phyloP scores from a whole-genome alignment of 208 protist species.

The Phytomonas sp. region DNA sequence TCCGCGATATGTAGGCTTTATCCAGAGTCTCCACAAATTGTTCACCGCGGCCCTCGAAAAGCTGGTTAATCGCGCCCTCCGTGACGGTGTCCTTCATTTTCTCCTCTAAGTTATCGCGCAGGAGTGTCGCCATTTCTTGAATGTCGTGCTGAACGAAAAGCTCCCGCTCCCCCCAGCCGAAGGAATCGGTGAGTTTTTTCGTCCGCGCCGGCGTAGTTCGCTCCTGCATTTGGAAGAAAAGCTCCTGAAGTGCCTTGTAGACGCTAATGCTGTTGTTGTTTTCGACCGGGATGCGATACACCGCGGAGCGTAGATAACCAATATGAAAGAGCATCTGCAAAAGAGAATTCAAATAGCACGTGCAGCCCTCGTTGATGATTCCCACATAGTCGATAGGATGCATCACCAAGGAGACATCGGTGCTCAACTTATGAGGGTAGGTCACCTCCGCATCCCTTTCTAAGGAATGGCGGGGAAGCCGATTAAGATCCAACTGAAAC shows the following conservation, averaged over 20 bases:
- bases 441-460: too few species aligned
- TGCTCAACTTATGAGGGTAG: too few species aligned
- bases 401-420: not conserved
- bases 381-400: slow-evolving; percentile 28
- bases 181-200: slow-evolving; percentile 77
- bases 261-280: slow-evolving; percentile 27
- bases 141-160: slow-evolving; percentile 88
- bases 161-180: slow-evolving; percentile 82
- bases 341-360: slow-evolving; percentile 89
- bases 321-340: slow-evolving; percentile 85
- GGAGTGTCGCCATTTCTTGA: slow-evolving; percentile 82
- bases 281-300: slow-evolving; percentile 70
- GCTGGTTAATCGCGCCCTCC: slow-evolving; percentile 75
- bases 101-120: slow-evolving; percentile 83
- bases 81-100: slow-evolving; percentile 83
- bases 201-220: slow-evolving; percentile 54
- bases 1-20: slow-evolving; percentile 53
- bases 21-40: slow-evolving; percentile 83
- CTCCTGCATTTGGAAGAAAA: slow-evolving; percentile 85
- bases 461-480: too few species aligned
- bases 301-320: slow-evolving; percentile 73
- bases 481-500: too few species aligned
- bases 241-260: slow-evolving; percentile 61
- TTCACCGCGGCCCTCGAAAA: slow-evolving; percentile 75
- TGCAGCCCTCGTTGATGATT: slow-evolving; percentile 86